A percentile compares a stretch with the other conserved stretches of the same genome.
Evolutionary conservation across 192 early-diverging fungal species (phyloP).

Genomic region (Coemansia sp.): DNA sequence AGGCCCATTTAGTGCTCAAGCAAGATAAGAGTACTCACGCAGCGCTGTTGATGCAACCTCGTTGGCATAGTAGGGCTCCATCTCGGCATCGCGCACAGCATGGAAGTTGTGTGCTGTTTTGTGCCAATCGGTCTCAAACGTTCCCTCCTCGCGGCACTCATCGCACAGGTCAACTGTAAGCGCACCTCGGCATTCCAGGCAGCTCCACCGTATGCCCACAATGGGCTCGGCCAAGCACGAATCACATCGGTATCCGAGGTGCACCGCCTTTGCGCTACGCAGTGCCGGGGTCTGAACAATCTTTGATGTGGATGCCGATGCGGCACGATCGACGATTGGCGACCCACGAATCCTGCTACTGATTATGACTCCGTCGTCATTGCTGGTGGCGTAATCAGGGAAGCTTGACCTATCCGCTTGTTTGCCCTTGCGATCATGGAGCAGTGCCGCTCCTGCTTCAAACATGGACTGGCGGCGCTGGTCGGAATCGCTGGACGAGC

Average conservation of each 20-base stretch:
- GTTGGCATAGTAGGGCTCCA: conserved; percentile 55
- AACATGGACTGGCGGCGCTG: not conserved
- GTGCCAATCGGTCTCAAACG: conserved; percentile 53
- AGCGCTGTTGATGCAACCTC: conserved; percentile 46
- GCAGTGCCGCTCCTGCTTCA: not conserved
- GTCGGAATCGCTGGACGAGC: conserved; percentile 2
- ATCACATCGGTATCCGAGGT: conserved; percentile 63
- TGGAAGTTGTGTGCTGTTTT: conserved; percentile 31
- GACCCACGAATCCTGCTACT: not conserved
- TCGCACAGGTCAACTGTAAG: conserved; percentile 72
- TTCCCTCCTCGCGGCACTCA: conserved; percentile 62
- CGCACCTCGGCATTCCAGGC: conserved; percentile 62
- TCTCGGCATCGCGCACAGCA: conserved; percentile 42
- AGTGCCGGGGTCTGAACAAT: conserved; percentile 15
- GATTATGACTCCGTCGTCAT: not conserved
- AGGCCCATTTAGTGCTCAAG: conserved; percentile 7
- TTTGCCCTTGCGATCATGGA: conserved; percentile 49
- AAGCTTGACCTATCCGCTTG: conserved; percentile 35
- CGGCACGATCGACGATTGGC: not conserved
- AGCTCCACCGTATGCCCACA: conserved; percentile 70
- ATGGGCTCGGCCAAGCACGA: conserved; percentile 73
- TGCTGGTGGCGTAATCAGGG: not conserved
- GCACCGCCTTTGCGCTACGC: conserved; percentile 40
- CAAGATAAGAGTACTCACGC: conserved; percentile 53
- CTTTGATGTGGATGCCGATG: conserved; percentile 13